Conservation (phyloP, 441 rosid genomes). For the Erodium trifolium region DNA sequence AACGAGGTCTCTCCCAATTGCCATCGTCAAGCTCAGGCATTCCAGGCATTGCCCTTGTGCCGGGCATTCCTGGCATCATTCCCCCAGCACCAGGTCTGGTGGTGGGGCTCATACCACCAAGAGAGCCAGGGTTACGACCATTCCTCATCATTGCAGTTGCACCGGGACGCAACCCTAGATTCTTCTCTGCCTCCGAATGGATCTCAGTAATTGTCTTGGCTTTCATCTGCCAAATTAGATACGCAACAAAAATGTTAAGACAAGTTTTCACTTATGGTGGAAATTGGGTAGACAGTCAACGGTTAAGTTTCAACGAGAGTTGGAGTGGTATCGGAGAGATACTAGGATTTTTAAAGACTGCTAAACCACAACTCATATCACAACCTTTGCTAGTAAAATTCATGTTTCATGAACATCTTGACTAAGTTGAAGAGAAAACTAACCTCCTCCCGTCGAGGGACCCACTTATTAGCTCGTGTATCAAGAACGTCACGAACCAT, state of each 20-base stretch:
- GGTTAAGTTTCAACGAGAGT: too few species aligned
- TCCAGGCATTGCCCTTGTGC: slow-evolving; percentile 88
- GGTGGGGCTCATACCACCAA: slow-evolving; percentile 42
- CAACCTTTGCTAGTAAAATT: background rate
- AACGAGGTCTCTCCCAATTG: slow-evolving; percentile 70
- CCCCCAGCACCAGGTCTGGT: slow-evolving; percentile 66
- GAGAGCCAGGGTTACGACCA: slow-evolving; percentile 37
- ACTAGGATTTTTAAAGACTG: too few species aligned
- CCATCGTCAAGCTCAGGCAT: slow-evolving; percentile 72
- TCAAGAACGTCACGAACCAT: slow-evolving; percentile 33
- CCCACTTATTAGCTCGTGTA: slow-evolving; percentile 39
- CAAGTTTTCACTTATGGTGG: too few species aligned
- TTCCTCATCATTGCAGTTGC: slow-evolving; percentile 72
- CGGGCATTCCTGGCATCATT: slow-evolving; percentile 85
- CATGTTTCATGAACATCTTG: background rate
- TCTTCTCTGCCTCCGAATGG: slow-evolving; percentile 83
- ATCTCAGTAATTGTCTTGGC: slow-evolving; percentile 89
- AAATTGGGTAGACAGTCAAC: too few species aligned
- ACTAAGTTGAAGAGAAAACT: background rate
- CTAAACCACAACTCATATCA: too few species aligned
- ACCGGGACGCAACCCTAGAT: slow-evolving; percentile 88
- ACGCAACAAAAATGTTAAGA: background rate
- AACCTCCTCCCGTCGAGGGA: slow-evolving; percentile 49
- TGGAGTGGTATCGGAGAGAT: too few species aligned
- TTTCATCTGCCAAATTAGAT: slow-evolving; percentile 44